phyloP scores from a whole-genome alignment of 768 basidiomycete genomes.

The Strobilomyces dryophilus region DNA sequence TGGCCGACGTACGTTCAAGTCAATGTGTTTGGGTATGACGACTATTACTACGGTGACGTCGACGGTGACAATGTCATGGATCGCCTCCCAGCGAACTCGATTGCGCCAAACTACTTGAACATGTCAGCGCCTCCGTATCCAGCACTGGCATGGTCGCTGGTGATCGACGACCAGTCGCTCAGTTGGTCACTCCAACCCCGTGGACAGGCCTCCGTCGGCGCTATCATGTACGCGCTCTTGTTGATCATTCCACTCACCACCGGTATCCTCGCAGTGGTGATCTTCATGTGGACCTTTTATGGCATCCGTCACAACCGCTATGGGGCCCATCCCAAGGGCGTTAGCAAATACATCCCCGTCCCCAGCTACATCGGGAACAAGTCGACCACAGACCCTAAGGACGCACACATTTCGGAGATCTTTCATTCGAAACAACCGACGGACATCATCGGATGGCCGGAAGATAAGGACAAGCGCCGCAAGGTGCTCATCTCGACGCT shows the following conservation, averaged over 20 bases:
- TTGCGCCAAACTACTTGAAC: conserved; percentile 84
- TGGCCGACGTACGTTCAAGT: conserved; percentile 92
- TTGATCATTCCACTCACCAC: conserved; percentile 81
- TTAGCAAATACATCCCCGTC: conserved; percentile 85
- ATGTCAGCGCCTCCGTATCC: conserved; percentile 88
- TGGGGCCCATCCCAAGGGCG: conserved; percentile 71
- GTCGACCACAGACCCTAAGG: conserved; percentile 70
- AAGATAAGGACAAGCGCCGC: conserved; percentile 85
- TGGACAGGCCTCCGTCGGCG: conserved; percentile 75
- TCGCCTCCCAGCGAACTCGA: conserved; percentile 84
- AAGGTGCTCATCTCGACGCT: conserved; percentile 90
- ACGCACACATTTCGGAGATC: conserved; percentile 60
- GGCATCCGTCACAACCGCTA: conserved; percentile 93
- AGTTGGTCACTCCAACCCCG: conserved; percentile 79
- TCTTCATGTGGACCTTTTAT: conserved; percentile 97
- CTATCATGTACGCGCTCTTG: conserved; percentile 84
- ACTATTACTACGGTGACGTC: conserved; percentile 89
- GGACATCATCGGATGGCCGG: conserved; percentile 96
- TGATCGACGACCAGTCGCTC: conserved; percentile 74
- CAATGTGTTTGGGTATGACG: conserved; percentile 87
- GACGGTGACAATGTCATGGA: conserved; percentile 88
- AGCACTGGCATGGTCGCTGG: conserved; percentile 82
- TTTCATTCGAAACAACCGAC: conserved; percentile 55
- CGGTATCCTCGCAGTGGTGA: conserved; percentile 70
- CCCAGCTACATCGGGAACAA: conserved; percentile 61